Evolutionary conservation across 805 yeast genomes (phyloP), one percentile per base, ranked within the genome.

Genomic region (Candida ortonii): DNA sequence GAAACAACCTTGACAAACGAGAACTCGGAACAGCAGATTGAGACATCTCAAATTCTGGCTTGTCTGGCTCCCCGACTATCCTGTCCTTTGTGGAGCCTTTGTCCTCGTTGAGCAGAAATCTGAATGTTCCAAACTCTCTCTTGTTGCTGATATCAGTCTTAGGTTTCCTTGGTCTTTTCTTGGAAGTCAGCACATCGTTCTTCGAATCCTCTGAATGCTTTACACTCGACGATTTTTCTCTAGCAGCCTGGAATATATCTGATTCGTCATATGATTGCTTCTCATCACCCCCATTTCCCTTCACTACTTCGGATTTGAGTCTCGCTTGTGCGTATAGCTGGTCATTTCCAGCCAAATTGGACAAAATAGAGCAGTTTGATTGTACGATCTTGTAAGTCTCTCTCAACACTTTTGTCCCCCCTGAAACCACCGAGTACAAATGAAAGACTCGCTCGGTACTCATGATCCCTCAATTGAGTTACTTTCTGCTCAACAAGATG

Each of bases 1-100:
- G 98, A 55, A 88, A 87, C 30, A 93, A 70, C 41, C 98, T 70
- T 15, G 88, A 85, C n/a, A 93, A 59, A 50, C 96, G 75, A 1
- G 95, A 74, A 13, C 89, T 70, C 3, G 98, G 98, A 12, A 93
- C 93, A 28, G 84, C 76, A 2, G 93, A 76, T 35, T 71, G 71
- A 22, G 75, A 60, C 71, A 78, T 58, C 41, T 73, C 72, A 46
- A 69, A 59, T 21, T 61, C 66, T n/a, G 59, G 59, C 35, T 55
- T 57, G 6, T 49, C 57, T n/a, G 56, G 51, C 34, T 49, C 55
- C 1, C 68, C 68, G 22, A 61, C 39, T 1, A 52, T 41, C 14
- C 16, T 28, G 18, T 14, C 17, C 18, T 33, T 38, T 21, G 9
- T 15, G 13, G 16, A 36, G 22, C 13, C 38, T 32, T 18, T 25